Evolutionary conservation across 768 basidiomycete species (phyloP).

Genomic region (Hydnum rufescens): DNA sequence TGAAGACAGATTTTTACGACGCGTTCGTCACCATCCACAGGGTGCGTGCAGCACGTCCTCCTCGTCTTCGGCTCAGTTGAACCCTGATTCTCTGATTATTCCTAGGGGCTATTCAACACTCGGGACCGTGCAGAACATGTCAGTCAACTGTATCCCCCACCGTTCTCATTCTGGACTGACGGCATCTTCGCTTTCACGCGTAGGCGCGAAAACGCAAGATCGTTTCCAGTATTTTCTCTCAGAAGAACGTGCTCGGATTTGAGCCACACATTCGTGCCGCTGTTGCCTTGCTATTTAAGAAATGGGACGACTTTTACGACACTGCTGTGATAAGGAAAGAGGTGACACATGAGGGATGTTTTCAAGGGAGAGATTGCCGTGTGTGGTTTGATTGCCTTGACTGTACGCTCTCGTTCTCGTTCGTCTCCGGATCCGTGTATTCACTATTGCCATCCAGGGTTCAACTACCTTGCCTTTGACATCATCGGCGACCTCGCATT

Average conservation of each 20-base stretch:
- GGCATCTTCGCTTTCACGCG: background rate
- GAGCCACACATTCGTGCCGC: conserved; percentile 55
- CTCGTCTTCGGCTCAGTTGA: background rate
- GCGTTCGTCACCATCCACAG: conserved; percentile 55
- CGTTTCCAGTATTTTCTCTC: conserved; percentile 65
- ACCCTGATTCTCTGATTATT: background rate
- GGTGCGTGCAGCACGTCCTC: conserved; percentile 13
- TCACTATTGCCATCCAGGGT: conserved; percentile 14
- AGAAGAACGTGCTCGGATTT: conserved; percentile 71
- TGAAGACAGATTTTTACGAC: conserved; percentile 63
- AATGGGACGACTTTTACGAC: conserved; percentile 57
- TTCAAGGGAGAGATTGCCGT: conserved; percentile 24
- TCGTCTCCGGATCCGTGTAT: background rate
- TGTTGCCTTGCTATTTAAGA: conserved; percentile 36
- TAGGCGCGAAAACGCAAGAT: conserved; percentile 73
- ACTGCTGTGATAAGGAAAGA: conserved; percentile 29
- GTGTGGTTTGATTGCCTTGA: conserved; percentile 61
- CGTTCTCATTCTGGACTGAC: background rate
- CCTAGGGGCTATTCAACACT: conserved; percentile 50
- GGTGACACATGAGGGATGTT: conserved; percentile 45
- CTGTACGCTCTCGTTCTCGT: conserved; percentile 28
- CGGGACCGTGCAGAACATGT: conserved; percentile 53
- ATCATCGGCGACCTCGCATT: conserved; percentile 77
- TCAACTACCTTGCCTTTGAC: conserved; percentile 47
- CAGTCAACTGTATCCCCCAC: background rate